Base-by-base conservation (phyloP, 2,329 filamentous ascomycete species). In the Aureobasidium sp. region DNA sequence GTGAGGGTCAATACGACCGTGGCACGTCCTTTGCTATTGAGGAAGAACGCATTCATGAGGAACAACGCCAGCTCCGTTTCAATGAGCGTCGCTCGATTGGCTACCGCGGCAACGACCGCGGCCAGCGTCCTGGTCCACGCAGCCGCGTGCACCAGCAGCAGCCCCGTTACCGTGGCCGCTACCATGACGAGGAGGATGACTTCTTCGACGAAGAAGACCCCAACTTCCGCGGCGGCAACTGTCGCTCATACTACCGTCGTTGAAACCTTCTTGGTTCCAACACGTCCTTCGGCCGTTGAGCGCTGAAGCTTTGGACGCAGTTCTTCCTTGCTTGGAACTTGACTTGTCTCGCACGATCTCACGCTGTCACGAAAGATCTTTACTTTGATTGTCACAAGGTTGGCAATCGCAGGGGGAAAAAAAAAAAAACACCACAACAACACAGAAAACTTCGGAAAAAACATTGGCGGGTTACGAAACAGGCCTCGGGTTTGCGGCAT, bases 1-100 rank as follows among this genome's bases (percentile, higher is more conserved):
- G 88, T 60, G 83, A 84, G 55, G 92, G 88, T 23, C 86, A 89
- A 68, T 95, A 84, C 67, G 90, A 95, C 67, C 87, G 90, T 63
- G 90, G 90, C 29, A 94, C 88, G 29, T 82, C 74, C 42, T 71
- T 72, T 45, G 72, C 74, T 53, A 46, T 65, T 23, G 61, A 64
- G 4, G 70, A 73, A 33, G 72, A 74, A 43, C 58, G 33, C n/a
- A n/a, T n/a, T 17, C 31, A 42, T 9, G 43, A 59, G 25, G 33
- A 59, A 25, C 53, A 57, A 40, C 53, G 53, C 15, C 53, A 31
- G 27, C 25, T 57, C 4, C 38, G 29, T 15, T 45, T 19, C 53
- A 31, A 43, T 9, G 38, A 45, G 27, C 55, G 45, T 17, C 43
- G 35, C 13, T 9, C 17, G 11, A 19, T 46, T 23, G 42, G 54